A percentile compares a stretch with the other conserved stretches of the same genome.
phyloP scores from a whole-genome alignment of 1,284 basidiomycete genomes.

The Papiliotrema fonsecae region DNA sequence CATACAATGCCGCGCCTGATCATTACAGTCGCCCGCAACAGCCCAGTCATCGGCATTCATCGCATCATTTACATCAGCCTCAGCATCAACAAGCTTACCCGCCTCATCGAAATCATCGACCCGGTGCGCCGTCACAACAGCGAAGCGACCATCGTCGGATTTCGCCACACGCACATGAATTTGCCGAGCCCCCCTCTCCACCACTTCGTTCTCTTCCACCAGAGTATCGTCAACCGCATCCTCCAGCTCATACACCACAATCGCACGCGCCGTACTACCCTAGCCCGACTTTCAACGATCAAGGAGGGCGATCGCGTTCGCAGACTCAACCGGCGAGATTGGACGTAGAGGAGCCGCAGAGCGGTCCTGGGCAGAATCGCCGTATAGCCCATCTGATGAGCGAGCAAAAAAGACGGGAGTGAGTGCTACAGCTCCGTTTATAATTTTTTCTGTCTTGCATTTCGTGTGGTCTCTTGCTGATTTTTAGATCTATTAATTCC shows the following conservation, averaged over 20 bases:
- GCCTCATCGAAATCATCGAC: too few relatives aligned
- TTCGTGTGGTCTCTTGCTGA: conserved; percentile 2
- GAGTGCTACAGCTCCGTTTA: conserved; percentile 12
- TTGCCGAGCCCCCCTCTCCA: conserved; percentile 5
- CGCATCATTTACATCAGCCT: not conserved
- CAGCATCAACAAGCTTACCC: too few relatives aligned
- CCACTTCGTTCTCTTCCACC: conserved; percentile 2
- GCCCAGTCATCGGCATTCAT: too few relatives aligned
- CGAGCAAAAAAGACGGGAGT: conserved; percentile 46
- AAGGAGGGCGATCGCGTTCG: not conserved
- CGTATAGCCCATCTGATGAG: conserved; percentile 42
- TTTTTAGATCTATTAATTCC: conserved; percentile 40
- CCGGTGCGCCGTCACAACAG: not conserved
- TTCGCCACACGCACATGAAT: not conserved
- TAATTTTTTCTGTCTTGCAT: not conserved
- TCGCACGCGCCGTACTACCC: not conserved
- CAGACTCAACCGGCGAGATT: not conserved
- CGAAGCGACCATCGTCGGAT: not conserved
- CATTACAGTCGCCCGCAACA: not conserved
- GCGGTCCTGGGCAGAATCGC: conserved; percentile 27
- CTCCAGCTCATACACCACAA: not conserved
- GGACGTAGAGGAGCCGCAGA: not conserved
- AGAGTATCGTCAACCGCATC: not conserved
- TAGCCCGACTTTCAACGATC: not conserved
- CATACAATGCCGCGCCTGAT: not conserved